A percentile compares a stretch with the other conserved stretches of the same genome.
Evolutionary conservation across 257 asterid genomes (phyloP).

Genomic region (Jasminum sambac): DNA sequence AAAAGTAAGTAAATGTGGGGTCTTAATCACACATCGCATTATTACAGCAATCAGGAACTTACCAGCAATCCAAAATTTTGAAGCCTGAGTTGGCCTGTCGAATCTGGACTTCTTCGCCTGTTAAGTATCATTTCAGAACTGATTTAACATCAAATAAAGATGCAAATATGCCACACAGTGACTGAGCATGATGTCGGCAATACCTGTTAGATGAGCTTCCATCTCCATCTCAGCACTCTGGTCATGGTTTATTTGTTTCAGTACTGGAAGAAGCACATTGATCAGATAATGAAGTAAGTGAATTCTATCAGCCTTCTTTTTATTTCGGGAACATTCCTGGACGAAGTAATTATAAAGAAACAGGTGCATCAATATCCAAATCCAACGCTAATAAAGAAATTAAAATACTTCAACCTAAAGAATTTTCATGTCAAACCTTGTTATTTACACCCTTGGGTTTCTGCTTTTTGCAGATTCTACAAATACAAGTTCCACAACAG

Average conservation of each 20-base stretch:
- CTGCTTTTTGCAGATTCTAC: conserved; percentile 64
- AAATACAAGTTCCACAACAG: conserved; percentile 70
- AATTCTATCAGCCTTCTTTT: conserved; percentile 52
- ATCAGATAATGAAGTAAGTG: conserved; percentile 72
- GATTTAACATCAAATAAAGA: conserved; percentile 13
- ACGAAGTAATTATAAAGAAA: conserved; percentile 25
- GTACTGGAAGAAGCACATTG: conserved; percentile 73
- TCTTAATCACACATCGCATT: conserved; percentile 22
- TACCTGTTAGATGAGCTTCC: conserved; percentile 77
- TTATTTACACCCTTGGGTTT: conserved; percentile 37
- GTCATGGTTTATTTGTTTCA: conserved; percentile 62
- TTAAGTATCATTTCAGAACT: conserved; percentile 23
- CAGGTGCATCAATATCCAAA: conserved; percentile 27
- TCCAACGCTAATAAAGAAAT: conserved; percentile 13
- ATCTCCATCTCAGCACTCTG: conserved; percentile 68
- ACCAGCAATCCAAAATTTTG: conserved; percentile 60
- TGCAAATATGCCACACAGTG: conserved; percentile 14
- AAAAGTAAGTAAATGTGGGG: conserved; percentile 20
- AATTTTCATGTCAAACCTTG: conserved; percentile 56
- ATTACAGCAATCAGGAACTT: conserved; percentile 32
- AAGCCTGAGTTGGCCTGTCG: conserved; percentile 44
- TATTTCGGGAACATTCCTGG: conserved; percentile 60
- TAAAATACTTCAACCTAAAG: conserved; percentile 16
- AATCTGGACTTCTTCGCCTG: conserved; percentile 65
- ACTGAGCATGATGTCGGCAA: conserved; percentile 14